These are phyloP conservation scores for Pleurotus djamor DNA, from an alignment of 768 basidiomycete species.

Conservation along the genomic window DNA sequence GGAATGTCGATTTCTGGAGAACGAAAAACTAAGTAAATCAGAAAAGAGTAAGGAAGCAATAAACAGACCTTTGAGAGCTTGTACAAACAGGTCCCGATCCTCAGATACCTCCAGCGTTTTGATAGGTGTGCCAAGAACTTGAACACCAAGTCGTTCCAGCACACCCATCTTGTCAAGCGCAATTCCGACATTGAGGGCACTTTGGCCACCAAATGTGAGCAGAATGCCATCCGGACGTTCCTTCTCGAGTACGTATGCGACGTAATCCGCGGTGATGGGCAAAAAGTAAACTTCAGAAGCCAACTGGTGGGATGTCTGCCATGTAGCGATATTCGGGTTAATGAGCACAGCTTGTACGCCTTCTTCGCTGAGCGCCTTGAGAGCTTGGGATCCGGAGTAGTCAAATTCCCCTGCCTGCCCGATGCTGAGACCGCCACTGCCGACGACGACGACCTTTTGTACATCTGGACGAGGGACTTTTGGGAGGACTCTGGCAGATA, in stretches of 20 bases:
- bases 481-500: constrained; percentile 93
- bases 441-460: constrained; percentile 93
- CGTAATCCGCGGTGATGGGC: constrained; percentile 95
- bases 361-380: constrained; percentile 96
- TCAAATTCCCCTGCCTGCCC: constrained; percentile 99
- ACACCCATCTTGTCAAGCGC: constrained; percentile 96
- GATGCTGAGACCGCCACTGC: constrained; percentile 93
- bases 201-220: constrained; percentile 97
- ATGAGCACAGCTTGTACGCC: constrained; percentile 93
- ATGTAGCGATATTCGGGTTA: constrained; percentile 99
- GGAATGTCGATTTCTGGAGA: constrained; percentile 93
- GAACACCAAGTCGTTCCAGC: constrained; percentile 86
- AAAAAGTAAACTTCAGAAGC: constrained; percentile 98
- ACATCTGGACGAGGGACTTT: constrained; percentile 90
- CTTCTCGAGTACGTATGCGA: constrained; percentile 98
- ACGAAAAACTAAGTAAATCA: background rate
- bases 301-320: constrained; percentile 98
- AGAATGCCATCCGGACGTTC: constrained; percentile 97
- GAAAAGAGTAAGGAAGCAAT: background rate
- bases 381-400: constrained; percentile 97
- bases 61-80: constrained; percentile 87
- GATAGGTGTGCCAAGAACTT: constrained; percentile 94
- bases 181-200: constrained; percentile 96
- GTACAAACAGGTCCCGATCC: constrained; percentile 93
- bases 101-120: constrained; percentile 95